Evolutionary conservation across 2,329 filamentous ascomycete genomes (phyloP).

Genomic region (Calonectria hawksworthii): DNA sequence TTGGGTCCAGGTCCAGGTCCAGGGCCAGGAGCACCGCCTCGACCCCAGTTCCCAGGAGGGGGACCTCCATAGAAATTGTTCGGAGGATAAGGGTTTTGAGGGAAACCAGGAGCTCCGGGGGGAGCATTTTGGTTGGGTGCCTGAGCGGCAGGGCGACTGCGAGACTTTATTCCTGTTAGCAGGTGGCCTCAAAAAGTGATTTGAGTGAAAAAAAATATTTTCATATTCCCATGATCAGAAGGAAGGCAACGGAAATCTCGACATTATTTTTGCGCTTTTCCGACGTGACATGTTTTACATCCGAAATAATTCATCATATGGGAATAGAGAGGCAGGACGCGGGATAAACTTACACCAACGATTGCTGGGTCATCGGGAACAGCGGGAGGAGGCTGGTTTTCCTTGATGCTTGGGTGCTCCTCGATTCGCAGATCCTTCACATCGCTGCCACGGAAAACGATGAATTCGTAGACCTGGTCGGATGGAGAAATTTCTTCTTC

Average conservation of each 20-base stretch:
- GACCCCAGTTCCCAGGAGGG: slow-evolving; percentile 68
- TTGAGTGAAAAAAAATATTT: neutral
- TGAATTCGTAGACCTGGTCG: slow-evolving; percentile 96
- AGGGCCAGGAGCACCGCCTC: slow-evolving; percentile 67
- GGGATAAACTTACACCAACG: slow-evolving; percentile 85
- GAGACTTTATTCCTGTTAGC: slow-evolving; percentile 54
- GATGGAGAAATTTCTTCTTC: slow-evolving; percentile 87
- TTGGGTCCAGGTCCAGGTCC: slow-evolving; percentile 73
- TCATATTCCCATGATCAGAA: slow-evolving; percentile 78
- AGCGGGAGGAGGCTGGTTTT: slow-evolving; percentile 80
- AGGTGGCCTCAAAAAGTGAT: slow-evolving; percentile 41
- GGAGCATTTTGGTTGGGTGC: slow-evolving; percentile 49
- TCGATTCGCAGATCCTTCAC: slow-evolving; percentile 98
- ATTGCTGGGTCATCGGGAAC: slow-evolving; percentile 97
- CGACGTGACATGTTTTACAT: slow-evolving; percentile 90
- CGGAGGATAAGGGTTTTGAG: slow-evolving; percentile 59
- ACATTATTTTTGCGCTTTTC: slow-evolving; percentile 97
- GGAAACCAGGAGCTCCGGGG: slow-evolving; percentile 56
- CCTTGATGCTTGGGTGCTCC: slow-evolving; percentile 80
- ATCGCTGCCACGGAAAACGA: slow-evolving; percentile 97
- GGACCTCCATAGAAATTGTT: slow-evolving; percentile 66
- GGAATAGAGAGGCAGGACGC: slow-evolving; percentile 46
- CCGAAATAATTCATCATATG: slow-evolving; percentile 95
- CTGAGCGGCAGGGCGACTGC: slow-evolving; percentile 53
- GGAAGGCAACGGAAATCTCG: slow-evolving; percentile 99